Base-by-base conservation (phyloP, 345 rosid genomes). In the Acer saccharum region DNA sequence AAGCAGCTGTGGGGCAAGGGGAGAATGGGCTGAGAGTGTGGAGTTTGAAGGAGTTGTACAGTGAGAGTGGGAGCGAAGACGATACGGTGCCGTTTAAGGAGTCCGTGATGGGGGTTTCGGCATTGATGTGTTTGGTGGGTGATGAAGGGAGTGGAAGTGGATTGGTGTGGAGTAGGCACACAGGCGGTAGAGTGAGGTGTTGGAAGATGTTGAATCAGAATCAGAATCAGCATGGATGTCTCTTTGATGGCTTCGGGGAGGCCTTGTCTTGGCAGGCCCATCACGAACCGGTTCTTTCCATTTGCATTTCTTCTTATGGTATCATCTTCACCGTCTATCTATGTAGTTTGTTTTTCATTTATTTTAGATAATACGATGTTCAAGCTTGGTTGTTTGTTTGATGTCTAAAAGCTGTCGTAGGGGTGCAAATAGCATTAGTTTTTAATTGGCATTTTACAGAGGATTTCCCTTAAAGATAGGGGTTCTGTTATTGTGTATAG, bases 121-220 rank as follows among this genome's bases (percentile, higher is more conserved):
- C 94, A n/a, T n/a, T 90, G 35, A 54, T 90, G 75, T 96, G 97
- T 84, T 87, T 96, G 92, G 84, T 88, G 21, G 84, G 89, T 7
- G 97, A 94, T 79, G 88, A 84, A 73, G 98, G 89, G 63, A 89
- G 80, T 74, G 77, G 35, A 32, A 32, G 5, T 32, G 35, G 83
- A 74, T 81, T 87, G 29, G 91, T 92, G 64, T 96, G 97, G 98
- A 94, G 88, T 76, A 97, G 99, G 64, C 99, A 94, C 74, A 91
- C 85, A 69, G 99, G 92, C 41, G 99, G 99, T 25, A 90, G 80
- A 82, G 87, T 96, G 35, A 83, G 85, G 75, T 88, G 97, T 76
- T 96, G 98, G 99, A 91, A 83, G 84, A 82, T 85, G 83, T 80
- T 69, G 44, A 32, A 32, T 32, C 5, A 32, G 35, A 41, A 41